Conservation (phyloP, 495 filamentous ascomycete species). For the Talaromyces wortmannii region DNA sequence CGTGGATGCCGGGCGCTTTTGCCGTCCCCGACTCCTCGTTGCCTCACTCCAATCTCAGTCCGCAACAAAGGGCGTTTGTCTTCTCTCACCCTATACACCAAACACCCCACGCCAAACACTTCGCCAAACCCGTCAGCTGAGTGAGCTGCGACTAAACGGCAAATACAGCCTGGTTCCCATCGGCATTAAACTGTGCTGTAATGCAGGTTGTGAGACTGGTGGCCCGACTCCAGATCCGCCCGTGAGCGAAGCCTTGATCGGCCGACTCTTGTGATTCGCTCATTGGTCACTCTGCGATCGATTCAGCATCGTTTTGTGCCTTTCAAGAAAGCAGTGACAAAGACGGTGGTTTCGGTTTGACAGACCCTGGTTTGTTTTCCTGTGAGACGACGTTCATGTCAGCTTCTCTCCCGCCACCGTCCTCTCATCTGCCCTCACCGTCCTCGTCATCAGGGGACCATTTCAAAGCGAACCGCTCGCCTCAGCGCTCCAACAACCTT, state of each 20-base stretch:
- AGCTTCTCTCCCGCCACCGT: constrained; percentile 29
- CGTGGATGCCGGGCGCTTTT: not conserved
- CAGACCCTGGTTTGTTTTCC: not conserved
- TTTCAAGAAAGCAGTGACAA: not conserved
- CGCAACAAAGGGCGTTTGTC: not conserved
- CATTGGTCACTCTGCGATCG: constrained; percentile 1
- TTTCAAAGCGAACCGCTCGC: constrained; percentile 29
- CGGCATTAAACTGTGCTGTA: not conserved
- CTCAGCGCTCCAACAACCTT: constrained; percentile 25
- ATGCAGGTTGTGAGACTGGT: constrained; percentile 3
- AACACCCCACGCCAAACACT: not conserved
- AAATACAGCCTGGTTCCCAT: not conserved
- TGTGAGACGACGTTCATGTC: constrained; percentile 29
- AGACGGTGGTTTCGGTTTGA: not conserved
- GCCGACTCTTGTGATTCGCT: not conserved
- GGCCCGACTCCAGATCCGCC: constrained; percentile 1
- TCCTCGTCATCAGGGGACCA: constrained; percentile 33
- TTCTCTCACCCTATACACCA: no score
- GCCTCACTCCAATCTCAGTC: not conserved
- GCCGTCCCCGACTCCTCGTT: not conserved
- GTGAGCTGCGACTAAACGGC: not conserved
- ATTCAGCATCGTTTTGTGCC: not conserved
- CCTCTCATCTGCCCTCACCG: constrained; percentile 37
- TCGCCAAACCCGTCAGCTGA: not conserved
- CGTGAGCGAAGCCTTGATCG: constrained; percentile 6